Base-by-base conservation (phyloP, 805 yeast genomes). In the Ogataea nitratoaversa region DNA sequence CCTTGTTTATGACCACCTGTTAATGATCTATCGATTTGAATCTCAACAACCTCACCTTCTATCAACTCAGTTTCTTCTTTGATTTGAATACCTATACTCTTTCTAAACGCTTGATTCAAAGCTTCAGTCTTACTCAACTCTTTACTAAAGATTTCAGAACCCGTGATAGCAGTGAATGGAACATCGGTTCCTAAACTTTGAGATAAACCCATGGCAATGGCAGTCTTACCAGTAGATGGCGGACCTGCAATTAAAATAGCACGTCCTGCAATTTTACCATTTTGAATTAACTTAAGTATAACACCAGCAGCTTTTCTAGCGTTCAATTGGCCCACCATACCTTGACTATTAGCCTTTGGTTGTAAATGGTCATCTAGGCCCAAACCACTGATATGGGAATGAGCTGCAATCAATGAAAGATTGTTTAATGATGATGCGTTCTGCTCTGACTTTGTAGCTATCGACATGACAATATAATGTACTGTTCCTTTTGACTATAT, bases 171-270 rank as follows among this genome's bases (percentile, higher is more conserved):
- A 57, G 96, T 90, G 61, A 93, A 93, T 34, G 99, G 99, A 40
- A 93, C 98, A 59, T 91, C 89, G 30, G 95, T 93, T 4, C 99
- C 99, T 53, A 93, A 72, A 61, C 88, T 96, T 62, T 93, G 98
- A 3, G 97, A 87, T 41, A 93, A 81, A 2, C 97, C 99, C 54
- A 93, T 72, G 0, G 98, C 98, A 55, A 93, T 74, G 1, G 99
- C 99, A 3, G 99, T 93, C 62, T 93, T 93, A 59, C 99, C 99
- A 5, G 98, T 91, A 0, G 98, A 96, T 8, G 99, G 98, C 5
- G 95, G 95, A 38, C 99, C 99, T 1, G 99, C 98, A 40, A 93
- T 72, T 44, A 93, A 66, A 37, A 93, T 80, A n/a, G 96, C 98
- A 57, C 91, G 85, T 22, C 99, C 99, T 37, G 95, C 84, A 82